Conservation (phyloP, 108 stramenopile species). For the Discostella pseudostelligera region DNA sequence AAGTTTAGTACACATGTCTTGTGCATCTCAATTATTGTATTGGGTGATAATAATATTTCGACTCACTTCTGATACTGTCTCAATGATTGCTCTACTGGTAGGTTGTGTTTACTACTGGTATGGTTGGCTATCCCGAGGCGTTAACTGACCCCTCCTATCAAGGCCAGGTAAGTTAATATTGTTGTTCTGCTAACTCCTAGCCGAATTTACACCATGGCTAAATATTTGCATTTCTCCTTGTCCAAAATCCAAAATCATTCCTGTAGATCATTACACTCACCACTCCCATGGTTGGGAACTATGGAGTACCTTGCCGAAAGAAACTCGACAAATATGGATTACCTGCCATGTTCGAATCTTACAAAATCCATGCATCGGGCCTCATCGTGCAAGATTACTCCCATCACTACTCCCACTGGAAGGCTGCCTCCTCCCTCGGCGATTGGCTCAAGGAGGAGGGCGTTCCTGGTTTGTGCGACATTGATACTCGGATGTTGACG, state of each 20-base stretch:
- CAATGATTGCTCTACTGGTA: too few relatives aligned
- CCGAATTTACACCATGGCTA: not conserved
- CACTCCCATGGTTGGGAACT: constrained; percentile 97
- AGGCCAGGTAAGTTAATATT: constrained; percentile 77
- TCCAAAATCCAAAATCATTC: constrained; percentile 2
- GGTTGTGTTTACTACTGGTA: constrained; percentile 99
- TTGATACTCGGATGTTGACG: constrained; percentile 95
- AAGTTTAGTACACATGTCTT: constrained; percentile 16
- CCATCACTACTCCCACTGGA: constrained; percentile 94
- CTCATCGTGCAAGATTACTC: constrained; percentile 94
- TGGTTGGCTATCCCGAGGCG: constrained; percentile 99
- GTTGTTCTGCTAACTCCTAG: not conserved
- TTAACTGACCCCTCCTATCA: constrained; percentile 98
- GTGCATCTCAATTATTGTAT: constrained; percentile 6
- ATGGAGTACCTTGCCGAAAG: constrained; percentile 92
- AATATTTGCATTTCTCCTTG: not conserved
- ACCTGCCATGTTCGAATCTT: constrained; percentile 90
- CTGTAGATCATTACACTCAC: constrained; percentile 87
- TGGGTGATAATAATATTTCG: constrained; percentile 6
- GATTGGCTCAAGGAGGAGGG: constrained; percentile 97
- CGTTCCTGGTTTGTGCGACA: constrained; percentile 89
- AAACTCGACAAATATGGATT: constrained; percentile 85
- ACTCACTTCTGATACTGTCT: not conserved
- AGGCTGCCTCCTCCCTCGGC: constrained; percentile 88
- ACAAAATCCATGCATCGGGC: constrained; percentile 91